Evolutionary conservation across 2,329 filamentous ascomycete species (phyloP).

Genomic region (Bertia moriformis): DNA sequence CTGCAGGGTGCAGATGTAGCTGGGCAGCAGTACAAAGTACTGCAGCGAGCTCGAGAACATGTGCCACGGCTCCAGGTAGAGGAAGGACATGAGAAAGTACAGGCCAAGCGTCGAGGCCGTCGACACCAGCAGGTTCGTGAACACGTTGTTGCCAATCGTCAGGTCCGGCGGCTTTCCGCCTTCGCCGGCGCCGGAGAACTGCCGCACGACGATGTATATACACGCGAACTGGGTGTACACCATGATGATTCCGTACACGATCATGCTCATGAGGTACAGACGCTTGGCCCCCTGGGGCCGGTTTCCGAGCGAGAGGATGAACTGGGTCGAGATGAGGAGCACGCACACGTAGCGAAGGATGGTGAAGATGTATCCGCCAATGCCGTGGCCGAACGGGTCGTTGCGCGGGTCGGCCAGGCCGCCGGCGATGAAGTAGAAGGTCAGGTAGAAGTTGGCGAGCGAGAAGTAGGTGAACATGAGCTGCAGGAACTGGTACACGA

Average conservation of each 20-base stretch:
- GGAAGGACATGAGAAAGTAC: slow-evolving; percentile 90
- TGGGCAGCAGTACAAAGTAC: slow-evolving; percentile 84
- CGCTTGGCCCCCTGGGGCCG: slow-evolving; percentile 86
- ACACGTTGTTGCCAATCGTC: slow-evolving; percentile 67
- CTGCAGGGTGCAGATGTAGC: slow-evolving; percentile 92
- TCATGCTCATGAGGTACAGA: slow-evolving; percentile 75
- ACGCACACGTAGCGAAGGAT: slow-evolving; percentile 74
- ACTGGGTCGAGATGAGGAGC: slow-evolving; percentile 82
- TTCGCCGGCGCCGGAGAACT: slow-evolving; percentile 41
- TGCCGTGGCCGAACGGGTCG: slow-evolving; percentile 82
- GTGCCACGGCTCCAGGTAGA: slow-evolving; percentile 98
- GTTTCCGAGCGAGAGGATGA: slow-evolving; percentile 92
- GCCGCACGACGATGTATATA: slow-evolving; percentile 76
- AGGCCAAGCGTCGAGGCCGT: slow-evolving; percentile 79
- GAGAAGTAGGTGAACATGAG: slow-evolving; percentile 96
- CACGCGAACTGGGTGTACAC: slow-evolving; percentile 80
- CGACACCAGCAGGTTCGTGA: slow-evolving; percentile 87
- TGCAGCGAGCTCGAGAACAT: slow-evolving; percentile 86
- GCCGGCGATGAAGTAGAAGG: slow-evolving; percentile 94
- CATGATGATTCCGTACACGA: slow-evolving; percentile 91
- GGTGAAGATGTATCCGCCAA: slow-evolving; percentile 73
- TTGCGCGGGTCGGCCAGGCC: slow-evolving; percentile 65
- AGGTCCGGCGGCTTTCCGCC: slow-evolving; percentile 26
- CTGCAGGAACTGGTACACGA: slow-evolving; percentile 84
- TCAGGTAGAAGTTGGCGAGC: slow-evolving; percentile 95